Evolutionary conservation across 352 stramenopile species (phyloP), one percentile per base, ranked within the genome.

Genomic region (Globisporangium echinulatum): DNA sequence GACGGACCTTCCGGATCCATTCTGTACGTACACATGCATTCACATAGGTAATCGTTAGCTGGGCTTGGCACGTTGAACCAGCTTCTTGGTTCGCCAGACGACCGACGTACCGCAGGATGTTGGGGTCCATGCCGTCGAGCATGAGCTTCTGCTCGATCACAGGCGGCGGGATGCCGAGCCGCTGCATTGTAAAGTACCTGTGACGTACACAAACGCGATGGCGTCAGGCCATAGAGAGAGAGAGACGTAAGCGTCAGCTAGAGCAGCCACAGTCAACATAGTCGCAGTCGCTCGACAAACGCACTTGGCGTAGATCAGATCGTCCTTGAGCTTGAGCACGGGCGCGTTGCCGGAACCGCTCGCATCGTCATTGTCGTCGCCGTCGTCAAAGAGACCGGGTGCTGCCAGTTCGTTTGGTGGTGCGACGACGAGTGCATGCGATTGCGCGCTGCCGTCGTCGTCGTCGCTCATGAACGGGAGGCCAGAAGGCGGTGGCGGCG

Each of bases 281-380:
- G 25, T 25, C 25, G 1, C 25, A 25, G 25, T 25, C 25, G 25
- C 25, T 25, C 25, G 25, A 25, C 15, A 46, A 0, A 59, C 68
- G 56, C 69, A 86, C 76, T 88, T 92, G 58, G 81, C 82, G 52
- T 89, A 94, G 9, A 80, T 47, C 9, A 82, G 82, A 49, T 94
- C 85, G 55, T 94, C 80, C 62, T 94, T 94, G 54, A 94, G 70
- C 62, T 94, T 94, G 51, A 94, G 70, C 48, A 92, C 59, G 8
- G 70, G 38, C 47, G 72, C 63, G 25, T 25, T 25, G 25, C 25
- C 25, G 25, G 25, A 25, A 39, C 58, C 66, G 42, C 68, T 58
- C 54, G 59, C 62, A 8, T 59, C 55, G 0, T 74, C 66, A 8
- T 58, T 66, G 33, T 71, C 65, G 0, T 74, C 66, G 10, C 56